Conservation (phyloP, 371 early-diverging fungal species). For the Blakeslea trispora region DNA sequence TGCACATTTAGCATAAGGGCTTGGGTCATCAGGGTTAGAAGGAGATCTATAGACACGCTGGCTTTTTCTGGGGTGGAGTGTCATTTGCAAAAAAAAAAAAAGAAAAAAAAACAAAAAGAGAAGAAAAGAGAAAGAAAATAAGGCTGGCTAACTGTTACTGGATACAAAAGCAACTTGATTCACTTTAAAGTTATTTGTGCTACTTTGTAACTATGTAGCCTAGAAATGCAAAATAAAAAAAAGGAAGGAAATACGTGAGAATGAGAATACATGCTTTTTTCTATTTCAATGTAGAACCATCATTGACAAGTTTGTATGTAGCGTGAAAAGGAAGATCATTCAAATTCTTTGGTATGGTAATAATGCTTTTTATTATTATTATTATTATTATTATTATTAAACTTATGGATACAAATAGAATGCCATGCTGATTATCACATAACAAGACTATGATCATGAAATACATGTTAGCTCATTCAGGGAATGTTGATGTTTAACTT, state of each 20-base stretch:
- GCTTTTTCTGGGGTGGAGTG: conserved; percentile 14
- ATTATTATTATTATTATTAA: neutral
- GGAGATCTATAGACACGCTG: conserved; percentile 19
- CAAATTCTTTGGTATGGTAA: neutral
- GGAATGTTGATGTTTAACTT: conserved; percentile 4
- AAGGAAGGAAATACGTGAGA: neutral
- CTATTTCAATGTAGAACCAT: neutral
- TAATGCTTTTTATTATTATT: neutral
- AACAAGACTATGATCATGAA: conserved; percentile 11
- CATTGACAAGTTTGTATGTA: no score
- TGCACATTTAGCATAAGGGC: conserved; percentile 8
- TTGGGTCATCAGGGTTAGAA: conserved; percentile 6
- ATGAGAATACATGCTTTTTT: no score
- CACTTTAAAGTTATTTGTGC: neutral
- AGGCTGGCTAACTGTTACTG: neutral
- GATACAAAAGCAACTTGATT: neutral
- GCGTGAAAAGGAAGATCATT: no score
- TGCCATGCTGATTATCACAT: conserved; percentile 17
- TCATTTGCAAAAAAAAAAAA: neutral
- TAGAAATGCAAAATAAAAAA: conserved; percentile 1
- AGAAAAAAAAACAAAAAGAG: conserved; percentile 5
- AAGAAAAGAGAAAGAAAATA: neutral
- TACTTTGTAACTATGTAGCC: no score
- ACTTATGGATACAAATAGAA: conserved; percentile 22
- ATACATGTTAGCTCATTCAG: neutral